Conservation (phyloP, 2,329 filamentous ascomycete species). For the Fusarium sp. region DNA sequence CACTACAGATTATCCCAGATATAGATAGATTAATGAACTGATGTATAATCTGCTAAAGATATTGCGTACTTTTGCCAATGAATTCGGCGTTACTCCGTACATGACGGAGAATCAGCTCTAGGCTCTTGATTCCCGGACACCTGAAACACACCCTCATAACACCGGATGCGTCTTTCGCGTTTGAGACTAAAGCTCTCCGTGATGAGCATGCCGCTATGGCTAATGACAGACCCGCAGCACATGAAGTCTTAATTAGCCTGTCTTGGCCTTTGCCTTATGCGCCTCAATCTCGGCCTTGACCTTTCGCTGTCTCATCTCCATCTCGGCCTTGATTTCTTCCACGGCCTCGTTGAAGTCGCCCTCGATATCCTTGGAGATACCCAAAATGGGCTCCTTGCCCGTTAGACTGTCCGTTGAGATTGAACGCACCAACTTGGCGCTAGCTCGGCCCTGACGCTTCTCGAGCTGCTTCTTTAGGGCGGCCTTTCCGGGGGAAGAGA, state of each 20-base stretch:
- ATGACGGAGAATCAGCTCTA: neutral
- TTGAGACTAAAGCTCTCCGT: neutral
- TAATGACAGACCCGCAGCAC: neutral
- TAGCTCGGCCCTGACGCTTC: constrained; percentile 60
- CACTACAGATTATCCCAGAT: constrained; percentile 8
- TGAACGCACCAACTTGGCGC: constrained; percentile 57
- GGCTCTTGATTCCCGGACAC: neutral
- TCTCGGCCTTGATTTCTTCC: constrained; percentile 76
- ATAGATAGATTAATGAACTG: constrained; percentile 41
- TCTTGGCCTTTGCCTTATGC: constrained; percentile 40
- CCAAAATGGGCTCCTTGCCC: constrained; percentile 72
- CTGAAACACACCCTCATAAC: constrained; percentile 9
- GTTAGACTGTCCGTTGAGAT: constrained; percentile 67
- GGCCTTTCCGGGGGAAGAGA: constrained; percentile 79
- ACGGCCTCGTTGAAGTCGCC: constrained; percentile 82
- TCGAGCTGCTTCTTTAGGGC: constrained; percentile 67
- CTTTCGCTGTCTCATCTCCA: constrained; percentile 61
- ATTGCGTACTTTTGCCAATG: neutral
- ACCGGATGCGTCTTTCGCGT: neutral
- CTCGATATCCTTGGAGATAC: constrained; percentile 80
- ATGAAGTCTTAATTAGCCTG: neutral
- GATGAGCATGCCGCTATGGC: neutral
- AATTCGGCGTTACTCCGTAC: neutral
- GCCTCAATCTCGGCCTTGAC: constrained; percentile 70
- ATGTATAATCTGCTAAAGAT: constrained; percentile 19